Base-by-base conservation (phyloP, 2,329 filamentous ascomycete genomes). In the Xylaria sp. region DNA sequence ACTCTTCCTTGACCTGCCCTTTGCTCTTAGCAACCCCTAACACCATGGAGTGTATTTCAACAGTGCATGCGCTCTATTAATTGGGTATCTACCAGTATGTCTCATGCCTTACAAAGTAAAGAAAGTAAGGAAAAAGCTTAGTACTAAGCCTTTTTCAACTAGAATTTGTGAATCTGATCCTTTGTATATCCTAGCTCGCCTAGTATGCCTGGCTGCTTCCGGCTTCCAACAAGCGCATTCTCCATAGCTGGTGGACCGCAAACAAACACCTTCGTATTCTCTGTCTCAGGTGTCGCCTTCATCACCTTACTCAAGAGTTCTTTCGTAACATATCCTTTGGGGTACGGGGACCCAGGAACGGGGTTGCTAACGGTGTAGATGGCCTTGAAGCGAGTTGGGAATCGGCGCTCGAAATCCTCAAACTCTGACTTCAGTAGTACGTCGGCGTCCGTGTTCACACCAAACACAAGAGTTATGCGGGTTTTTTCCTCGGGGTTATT, bases 161-260 rank as follows among this genome's bases (percentile, higher is more conserved):
- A 90, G 71, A 91, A 91, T 69, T 82, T 86, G 74, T 89, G 81
- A 23, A 91, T 84, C 75, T 90, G 85, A 13, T 84, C 82, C 75
- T 86, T 87, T 13, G 72, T 76, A 74, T 88, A 90, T 0, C 90
- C 90, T 71, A 91, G 73, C 75, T 88, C 81, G 13, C 80, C 78
- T 74, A 92, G 73, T 37, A 90, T 81, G 0, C 90, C 89, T 1
- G 75, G 74, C 13, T 80, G 76, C 13, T 76, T 78, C 63, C 80
- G 79, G 47, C 79, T 79, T 4, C 86, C 87, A 2, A 86, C 81
- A 44, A 91, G 76, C 12, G 85, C 83, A 65, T 81, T 81, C 77
- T 92, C 88, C 89, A 93, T 92, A 0, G 84, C 83, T 1, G 90
- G 89, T 21, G 91, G 91, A 0, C 91, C 91, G 75, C 90, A 92